Conservation (phyloP, 2,329 filamentous ascomycete genomes). For the Aspergillus carbonarius region DNA sequence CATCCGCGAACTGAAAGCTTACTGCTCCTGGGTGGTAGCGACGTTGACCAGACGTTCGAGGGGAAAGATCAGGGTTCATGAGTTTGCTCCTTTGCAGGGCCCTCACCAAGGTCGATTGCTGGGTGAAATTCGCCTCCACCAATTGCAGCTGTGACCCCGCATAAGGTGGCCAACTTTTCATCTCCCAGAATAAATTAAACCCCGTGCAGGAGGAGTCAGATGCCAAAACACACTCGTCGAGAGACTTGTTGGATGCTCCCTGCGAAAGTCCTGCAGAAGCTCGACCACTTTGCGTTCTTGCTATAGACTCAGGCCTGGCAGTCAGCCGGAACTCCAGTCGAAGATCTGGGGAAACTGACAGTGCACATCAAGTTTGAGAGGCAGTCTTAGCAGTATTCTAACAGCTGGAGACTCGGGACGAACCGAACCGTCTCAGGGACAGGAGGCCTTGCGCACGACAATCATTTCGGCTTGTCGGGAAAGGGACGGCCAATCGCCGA, state of each 20-base stretch:
- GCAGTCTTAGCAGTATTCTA: background rate
- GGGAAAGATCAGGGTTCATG: background rate
- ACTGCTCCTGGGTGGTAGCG: constrained; percentile 1
- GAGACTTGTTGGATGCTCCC: background rate
- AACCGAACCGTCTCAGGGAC: constrained; percentile 2
- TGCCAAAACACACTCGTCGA: background rate
- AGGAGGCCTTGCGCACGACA: background rate
- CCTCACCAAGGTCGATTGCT: background rate
- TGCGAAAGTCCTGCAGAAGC: background rate
- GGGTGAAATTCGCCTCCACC: background rate
- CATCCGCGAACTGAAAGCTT: constrained; percentile 3
- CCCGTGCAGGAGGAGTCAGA: constrained; percentile 1
- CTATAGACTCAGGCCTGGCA: background rate
- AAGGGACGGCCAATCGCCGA: background rate
- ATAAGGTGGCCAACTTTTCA: background rate
- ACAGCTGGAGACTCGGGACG: background rate
- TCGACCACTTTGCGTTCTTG: background rate
- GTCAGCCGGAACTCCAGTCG: background rate
- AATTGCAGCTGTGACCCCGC: constrained; percentile 3
- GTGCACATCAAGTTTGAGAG: background rate
- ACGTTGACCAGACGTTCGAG: background rate
- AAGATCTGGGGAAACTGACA: background rate
- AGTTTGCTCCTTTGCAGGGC: background rate
- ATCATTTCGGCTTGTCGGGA: background rate
- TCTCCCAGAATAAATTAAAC: constrained; percentile 5